Evolutionary conservation across 805 yeast genomes (phyloP), one percentile per base, ranked within the genome.

Genomic region (Teunomyces gatunensis): DNA sequence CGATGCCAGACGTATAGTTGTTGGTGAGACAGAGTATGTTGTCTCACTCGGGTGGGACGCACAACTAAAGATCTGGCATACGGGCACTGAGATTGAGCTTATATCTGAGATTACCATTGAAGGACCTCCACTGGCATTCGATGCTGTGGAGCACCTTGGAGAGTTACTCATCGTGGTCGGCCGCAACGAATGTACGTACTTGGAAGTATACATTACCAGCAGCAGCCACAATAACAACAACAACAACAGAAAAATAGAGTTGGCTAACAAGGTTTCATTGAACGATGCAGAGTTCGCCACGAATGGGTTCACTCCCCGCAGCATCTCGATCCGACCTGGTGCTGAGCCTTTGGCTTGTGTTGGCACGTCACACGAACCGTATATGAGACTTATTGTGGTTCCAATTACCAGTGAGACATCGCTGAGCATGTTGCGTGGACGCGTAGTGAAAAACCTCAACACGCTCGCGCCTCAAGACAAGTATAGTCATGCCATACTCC

Each of bases 281-380:
- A 86, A 85, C 61, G 90, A 83, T 59, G 85, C 94, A 0, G 86
- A 85, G 55, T 87, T 85, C 53, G 75, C 84, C 5, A 75, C 80
- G 17, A 77, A 80, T 54, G 76, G 83, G 0, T 87, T 87, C 61
- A 75, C 83, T 13, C 84, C 87, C 11, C 72, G 79, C 73, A 54
- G 66, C 7, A 64, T 80, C 6, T 51, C 70, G 0, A 55, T 61
- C 11, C 21, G 39, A 3, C 47, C 50, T 0, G 47, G 32, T 3
- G 46, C 45, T 2, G 52, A 54, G 1, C 68, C 71, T 0, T 52
- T 73, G 20, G 58, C 85, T 12, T 81, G 84, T 0, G 76, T 87
- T 6, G 89, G 83, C 0, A 89, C 96, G 0, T 83, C 90, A 1
- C 92, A 88, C 56, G 76, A 79, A 11, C 96, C 96, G 3, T 85